Percentiles rank a stretch among this genome's conserved stretches.
phyloP scores from a whole-genome alignment of 1,284 basidiomycete species.

The Bjerkandera adusta region DNA sequence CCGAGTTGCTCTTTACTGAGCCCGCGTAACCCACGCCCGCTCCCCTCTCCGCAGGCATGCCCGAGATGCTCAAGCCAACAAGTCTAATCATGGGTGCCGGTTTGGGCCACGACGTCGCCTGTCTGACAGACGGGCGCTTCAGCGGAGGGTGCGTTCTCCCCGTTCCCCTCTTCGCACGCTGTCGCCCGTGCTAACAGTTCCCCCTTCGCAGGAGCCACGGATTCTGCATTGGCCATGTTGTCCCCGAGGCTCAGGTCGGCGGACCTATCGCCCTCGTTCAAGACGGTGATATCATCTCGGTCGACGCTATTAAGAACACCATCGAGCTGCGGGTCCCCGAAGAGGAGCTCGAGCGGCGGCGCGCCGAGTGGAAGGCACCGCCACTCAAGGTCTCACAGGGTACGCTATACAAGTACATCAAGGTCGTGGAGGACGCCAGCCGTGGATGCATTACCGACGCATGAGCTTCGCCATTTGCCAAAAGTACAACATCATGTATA shows the following conservation, averaged over 20 bases:
- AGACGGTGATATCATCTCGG: constrained; percentile 85
- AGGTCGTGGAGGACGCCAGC: constrained; percentile 83
- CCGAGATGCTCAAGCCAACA: constrained; percentile 92
- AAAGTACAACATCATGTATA: constrained; percentile 16
- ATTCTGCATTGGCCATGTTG: constrained; percentile 91
- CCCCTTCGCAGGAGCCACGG: constrained; percentile 57
- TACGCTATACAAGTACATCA: constrained; percentile 86
- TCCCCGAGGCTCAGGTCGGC: constrained; percentile 86
- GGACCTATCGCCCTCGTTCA: constrained; percentile 88
- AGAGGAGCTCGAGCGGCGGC: constrained; percentile 70
- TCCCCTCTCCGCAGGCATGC: constrained; percentile 75
- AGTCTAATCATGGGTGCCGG: constrained; percentile 92
- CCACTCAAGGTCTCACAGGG: constrained; percentile 85
- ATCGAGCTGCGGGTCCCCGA: constrained; percentile 72
- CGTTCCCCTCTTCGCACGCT: background rate
- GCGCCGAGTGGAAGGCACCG: constrained; percentile 72
- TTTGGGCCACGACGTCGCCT: constrained; percentile 87
- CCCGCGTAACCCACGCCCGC: background rate
- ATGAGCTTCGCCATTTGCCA: constrained; percentile 30
- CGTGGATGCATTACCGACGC: constrained; percentile 87
- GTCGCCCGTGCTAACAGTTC: background rate
- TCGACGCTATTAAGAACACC: constrained; percentile 84
- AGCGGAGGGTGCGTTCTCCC: constrained; percentile 73
- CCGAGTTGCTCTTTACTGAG: background rate
- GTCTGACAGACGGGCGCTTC: constrained; percentile 92